Conservation (phyloP, 2,329 filamentous ascomycete genomes). For the Xylariaceae sp. region DNA sequence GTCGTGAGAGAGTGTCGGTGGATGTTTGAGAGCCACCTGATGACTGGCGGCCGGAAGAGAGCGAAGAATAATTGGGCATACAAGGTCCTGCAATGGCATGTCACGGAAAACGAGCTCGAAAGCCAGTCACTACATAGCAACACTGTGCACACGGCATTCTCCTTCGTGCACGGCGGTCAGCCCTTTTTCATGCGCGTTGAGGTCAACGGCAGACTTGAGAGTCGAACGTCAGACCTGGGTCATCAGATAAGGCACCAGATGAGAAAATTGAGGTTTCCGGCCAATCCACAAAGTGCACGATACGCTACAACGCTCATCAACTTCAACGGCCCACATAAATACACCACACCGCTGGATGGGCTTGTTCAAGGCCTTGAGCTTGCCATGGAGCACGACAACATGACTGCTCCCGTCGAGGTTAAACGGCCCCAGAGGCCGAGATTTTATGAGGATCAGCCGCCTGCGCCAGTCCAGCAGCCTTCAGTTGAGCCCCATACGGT, state of each 20-base stretch:
- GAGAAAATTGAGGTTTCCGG: conserved; percentile 30
- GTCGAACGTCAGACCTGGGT: conserved; percentile 24
- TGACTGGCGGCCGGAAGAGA: conserved; percentile 22
- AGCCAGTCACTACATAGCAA: conserved; percentile 33
- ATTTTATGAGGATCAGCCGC: conserved; percentile 17
- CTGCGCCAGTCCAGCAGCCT: background rate
- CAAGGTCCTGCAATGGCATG: conserved; percentile 39
- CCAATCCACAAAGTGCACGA: conserved; percentile 12
- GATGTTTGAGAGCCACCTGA: conserved; percentile 34
- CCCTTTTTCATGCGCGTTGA: conserved; percentile 41
- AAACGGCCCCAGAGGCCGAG: conserved; percentile 15
- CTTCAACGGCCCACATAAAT: conserved; percentile 29
- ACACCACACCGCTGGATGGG: conserved; percentile 31
- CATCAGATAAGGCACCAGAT: conserved; percentile 30
- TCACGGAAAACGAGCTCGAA: conserved; percentile 40
- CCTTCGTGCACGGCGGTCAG: conserved; percentile 39
- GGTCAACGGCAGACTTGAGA: conserved; percentile 39
- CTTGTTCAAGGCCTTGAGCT: conserved; percentile 28
- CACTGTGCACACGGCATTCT: conserved; percentile 40
- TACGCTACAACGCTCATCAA: conserved; percentile 35
- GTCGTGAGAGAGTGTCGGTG: conserved; percentile 31
- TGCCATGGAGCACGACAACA: conserved; percentile 34
- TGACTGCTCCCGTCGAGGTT: conserved; percentile 24
- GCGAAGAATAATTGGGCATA: conserved; percentile 27
- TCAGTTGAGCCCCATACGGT: background rate